phyloP scores from a whole-genome alignment of 2,329 filamentous ascomycete species.

The Aspergillus terreus region DNA sequence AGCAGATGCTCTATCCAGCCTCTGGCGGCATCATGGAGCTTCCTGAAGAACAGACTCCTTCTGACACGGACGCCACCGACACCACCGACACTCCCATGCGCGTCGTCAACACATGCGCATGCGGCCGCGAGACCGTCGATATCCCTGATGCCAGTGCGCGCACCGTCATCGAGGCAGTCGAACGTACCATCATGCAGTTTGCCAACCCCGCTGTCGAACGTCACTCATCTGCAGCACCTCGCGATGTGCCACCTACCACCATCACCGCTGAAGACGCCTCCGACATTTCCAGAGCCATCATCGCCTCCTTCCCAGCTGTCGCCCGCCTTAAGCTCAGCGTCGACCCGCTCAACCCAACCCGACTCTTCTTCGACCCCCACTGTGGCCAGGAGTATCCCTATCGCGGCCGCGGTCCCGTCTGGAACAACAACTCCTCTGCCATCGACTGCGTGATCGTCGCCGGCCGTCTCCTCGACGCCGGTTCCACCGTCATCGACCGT shows the following conservation, averaged over 20 bases:
- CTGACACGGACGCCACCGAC: no score
- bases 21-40: neutral
- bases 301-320: slow-evolving; percentile 13
- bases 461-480: slow-evolving; percentile 33
- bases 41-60: neutral
- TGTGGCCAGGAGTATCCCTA: slow-evolving; percentile 19
- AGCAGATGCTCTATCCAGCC: slow-evolving; percentile 11
- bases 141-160: neutral
- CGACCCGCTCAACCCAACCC: neutral
- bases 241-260: slow-evolving; percentile 4
- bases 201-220: slow-evolving; percentile 30
- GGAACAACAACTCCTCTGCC: slow-evolving; percentile 18
- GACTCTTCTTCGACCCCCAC: slow-evolving; percentile 15
- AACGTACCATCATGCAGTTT: slow-evolving; percentile 23
- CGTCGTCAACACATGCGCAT: neutral
- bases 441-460: slow-evolving; percentile 33
- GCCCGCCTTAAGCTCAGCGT: slow-evolving; percentile 15
- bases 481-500: slow-evolving; percentile 32
- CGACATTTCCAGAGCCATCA: slow-evolving; percentile 17
- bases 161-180: slow-evolving; percentile 18
- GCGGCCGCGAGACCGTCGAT: neutral
- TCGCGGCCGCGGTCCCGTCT: slow-evolving; percentile 31
- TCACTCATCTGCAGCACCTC: slow-evolving; percentile 18
- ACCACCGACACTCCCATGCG: neutral
- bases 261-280: slow-evolving; percentile 9